A percentile compares a stretch with the other conserved stretches of the same genome.
Conservation (phyloP, 2,329 filamentous ascomycete genomes). For the Fusarium abutilonis region DNA sequence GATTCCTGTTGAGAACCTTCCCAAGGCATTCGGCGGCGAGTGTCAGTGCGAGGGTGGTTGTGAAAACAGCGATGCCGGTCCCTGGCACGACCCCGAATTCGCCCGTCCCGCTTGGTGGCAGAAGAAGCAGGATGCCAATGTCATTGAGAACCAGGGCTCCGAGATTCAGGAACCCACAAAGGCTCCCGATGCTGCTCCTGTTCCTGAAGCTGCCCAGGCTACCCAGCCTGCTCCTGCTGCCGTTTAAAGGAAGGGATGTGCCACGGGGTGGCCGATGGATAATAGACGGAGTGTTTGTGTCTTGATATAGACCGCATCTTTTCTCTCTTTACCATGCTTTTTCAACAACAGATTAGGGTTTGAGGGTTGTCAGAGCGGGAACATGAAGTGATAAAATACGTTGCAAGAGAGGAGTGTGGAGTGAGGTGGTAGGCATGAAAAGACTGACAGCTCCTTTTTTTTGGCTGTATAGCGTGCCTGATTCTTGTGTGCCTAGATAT, state of each 20-base stretch:
- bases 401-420: slow-evolving; percentile 20
- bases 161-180: slow-evolving; percentile 49
- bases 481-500: slow-evolving; percentile 17
- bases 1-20: slow-evolving; percentile 89
- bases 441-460: slow-evolving; percentile 5
- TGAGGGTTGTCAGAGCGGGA: slow-evolving; percentile 23
- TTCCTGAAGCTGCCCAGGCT: slow-evolving; percentile 47
- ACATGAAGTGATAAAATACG: slow-evolving; percentile 26
- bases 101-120: slow-evolving; percentile 72
- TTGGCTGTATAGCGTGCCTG: slow-evolving; percentile 5
- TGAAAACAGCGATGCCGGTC: slow-evolving; percentile 85
- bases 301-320: slow-evolving; percentile 39
- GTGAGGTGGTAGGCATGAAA: slow-evolving; percentile 25
- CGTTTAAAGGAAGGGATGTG: slow-evolving; percentile 35
- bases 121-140: slow-evolving; percentile 55
- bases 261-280: slow-evolving; percentile 13
- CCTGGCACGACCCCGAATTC: slow-evolving; percentile 82
- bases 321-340: slow-evolving; percentile 37
- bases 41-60: slow-evolving; percentile 88
- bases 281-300: slow-evolving; percentile 35
- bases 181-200: slow-evolving; percentile 48
- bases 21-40: slow-evolving; percentile 82
- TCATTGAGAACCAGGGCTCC: slow-evolving; percentile 55
- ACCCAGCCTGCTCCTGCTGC: slow-evolving; percentile 48
- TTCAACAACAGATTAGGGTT: slow-evolving; percentile 19